Evolutionary conservation across 2,329 filamentous ascomycete species (phyloP).

Genomic region (Scleromitrula shiraiana): DNA sequence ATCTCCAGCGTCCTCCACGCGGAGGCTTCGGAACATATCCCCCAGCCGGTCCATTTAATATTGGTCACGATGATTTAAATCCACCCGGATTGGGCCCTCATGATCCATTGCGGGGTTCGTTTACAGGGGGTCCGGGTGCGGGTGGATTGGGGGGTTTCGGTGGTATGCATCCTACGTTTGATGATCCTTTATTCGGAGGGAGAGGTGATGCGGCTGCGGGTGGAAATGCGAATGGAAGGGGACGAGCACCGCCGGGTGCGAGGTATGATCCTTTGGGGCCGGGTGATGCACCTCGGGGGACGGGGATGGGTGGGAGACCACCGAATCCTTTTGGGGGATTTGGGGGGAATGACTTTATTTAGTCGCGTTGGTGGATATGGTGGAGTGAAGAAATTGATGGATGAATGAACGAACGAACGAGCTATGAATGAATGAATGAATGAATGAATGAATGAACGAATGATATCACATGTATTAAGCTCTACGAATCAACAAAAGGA

Average conservation of each 20-base stretch:
- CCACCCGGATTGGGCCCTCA: conserved; percentile 78
- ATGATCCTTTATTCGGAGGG: conserved; percentile 76
- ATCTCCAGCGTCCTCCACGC: conserved; percentile 63
- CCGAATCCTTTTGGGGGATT: conserved; percentile 54
- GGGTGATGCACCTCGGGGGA: conserved; percentile 46
- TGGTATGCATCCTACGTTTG: conserved; percentile 90
- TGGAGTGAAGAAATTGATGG: background rate
- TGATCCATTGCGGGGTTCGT: conserved; percentile 66
- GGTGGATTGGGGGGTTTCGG: conserved; percentile 50
- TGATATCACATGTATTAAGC: background rate
- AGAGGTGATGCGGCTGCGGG: conserved; percentile 33
- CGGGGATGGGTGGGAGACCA: conserved; percentile 34
- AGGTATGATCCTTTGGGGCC: conserved; percentile 84
- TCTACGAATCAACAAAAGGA: background rate
- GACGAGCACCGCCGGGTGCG: conserved; percentile 77
- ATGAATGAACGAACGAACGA: background rate
- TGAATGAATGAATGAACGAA: background rate
- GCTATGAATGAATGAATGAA: background rate
- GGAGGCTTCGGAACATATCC: conserved; percentile 34
- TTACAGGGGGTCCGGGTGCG: conserved; percentile 51
- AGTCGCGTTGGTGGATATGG: background rate
- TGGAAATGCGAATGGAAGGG: conserved; percentile 42
- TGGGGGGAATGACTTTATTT: conserved; percentile 48
- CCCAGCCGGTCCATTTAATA: conserved; percentile 48
- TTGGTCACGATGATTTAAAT: conserved; percentile 82